Conservation (phyloP, 768 basidiomycete genomes). For the Tephrocybe sp. region DNA sequence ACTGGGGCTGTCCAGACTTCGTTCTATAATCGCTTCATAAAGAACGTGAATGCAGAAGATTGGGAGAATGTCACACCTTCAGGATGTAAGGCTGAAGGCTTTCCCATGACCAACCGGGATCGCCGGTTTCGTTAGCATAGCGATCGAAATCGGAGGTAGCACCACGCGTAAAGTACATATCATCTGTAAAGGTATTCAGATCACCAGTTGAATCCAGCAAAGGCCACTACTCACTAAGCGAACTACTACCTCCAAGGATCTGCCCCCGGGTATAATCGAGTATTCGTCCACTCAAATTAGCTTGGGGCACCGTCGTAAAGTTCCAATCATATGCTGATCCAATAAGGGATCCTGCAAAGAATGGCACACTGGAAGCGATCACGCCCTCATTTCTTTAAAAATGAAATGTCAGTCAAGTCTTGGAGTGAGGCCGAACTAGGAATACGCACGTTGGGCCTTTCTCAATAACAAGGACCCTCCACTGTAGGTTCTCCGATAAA, state of each 20-base stretch:
- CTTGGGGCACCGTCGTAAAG: conserved; percentile 24
- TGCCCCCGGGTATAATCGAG: conserved; percentile 20
- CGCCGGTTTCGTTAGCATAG: conserved; percentile 19
- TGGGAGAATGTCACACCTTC: not conserved
- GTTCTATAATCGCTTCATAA: conserved; percentile 13
- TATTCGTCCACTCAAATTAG: conserved; percentile 16
- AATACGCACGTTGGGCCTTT: conserved; percentile 11
- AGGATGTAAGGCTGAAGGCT: conserved; percentile 9
- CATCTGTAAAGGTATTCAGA: conserved; percentile 8
- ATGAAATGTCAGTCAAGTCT: not conserved
- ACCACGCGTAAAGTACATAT: conserved; percentile 22
- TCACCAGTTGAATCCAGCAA: not conserved
- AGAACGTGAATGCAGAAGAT: not conserved
- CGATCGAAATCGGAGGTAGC: conserved; percentile 23
- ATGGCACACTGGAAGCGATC: conserved; percentile 19
- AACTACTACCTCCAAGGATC: conserved; percentile 31
- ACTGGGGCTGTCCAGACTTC: conserved; percentile 25
- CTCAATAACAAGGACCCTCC: conserved; percentile 13
- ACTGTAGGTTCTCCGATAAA: conserved; percentile 10
- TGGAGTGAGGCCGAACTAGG: not conserved
- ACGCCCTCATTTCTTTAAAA: conserved; percentile 19
- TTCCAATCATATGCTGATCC: conserved; percentile 26
- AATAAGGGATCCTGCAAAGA: conserved; percentile 8
- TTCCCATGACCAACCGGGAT: conserved; percentile 29
- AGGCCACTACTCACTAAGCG: conserved; percentile 16